phyloP scores from a whole-genome alignment of 805 yeast genomes.

The Wickerhamiella lipophila region DNA sequence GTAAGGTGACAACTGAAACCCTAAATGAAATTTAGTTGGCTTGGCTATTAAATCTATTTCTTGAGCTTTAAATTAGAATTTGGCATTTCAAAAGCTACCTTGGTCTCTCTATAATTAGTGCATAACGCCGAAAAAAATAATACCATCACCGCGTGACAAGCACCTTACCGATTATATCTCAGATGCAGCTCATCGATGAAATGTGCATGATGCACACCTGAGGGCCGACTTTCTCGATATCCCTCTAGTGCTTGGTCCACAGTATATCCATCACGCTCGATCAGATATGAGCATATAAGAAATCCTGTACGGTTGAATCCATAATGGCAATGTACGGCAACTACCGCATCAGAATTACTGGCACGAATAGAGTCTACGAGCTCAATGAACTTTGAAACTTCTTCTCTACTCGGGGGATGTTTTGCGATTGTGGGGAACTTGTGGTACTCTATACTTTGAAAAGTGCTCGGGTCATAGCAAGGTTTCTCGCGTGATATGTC shows the following conservation, averaged over 20 bases:
- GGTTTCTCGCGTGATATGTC: slow-evolving; percentile 57
- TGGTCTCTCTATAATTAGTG: too few relatives aligned
- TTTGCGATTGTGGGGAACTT: slow-evolving; percentile 71
- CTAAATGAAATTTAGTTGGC: background rate
- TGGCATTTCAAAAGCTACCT: too few relatives aligned
- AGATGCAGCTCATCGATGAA: slow-evolving; percentile 61
- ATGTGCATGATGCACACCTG: slow-evolving; percentile 69
- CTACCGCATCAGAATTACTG: slow-evolving; percentile 40
- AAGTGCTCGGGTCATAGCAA: slow-evolving; percentile 51
- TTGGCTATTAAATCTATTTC: background rate
- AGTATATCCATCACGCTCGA: slow-evolving; percentile 46
- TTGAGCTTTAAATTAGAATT: background rate
- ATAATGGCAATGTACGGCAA: slow-evolving; percentile 69
- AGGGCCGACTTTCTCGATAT: slow-evolving; percentile 44
- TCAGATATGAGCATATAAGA: slow-evolving; percentile 53
- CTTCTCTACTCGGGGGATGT: slow-evolving; percentile 52
- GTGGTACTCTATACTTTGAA: slow-evolving; percentile 43
- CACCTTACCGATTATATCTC: slow-evolving; percentile 33
- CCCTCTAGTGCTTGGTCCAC: slow-evolving; percentile 53
- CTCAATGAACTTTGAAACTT: slow-evolving; percentile 44
- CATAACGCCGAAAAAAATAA: too few relatives aligned
- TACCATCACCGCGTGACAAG: background rate
- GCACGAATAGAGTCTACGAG: slow-evolving; percentile 35
- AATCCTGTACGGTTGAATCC: slow-evolving; percentile 74
- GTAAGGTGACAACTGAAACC: slow-evolving; percentile 2